phyloP scores from a whole-genome alignment of 176 grass and related monocot species.

The Hordeum vulgare region MorexV3_pseudomolecules_assembly NC_058519.1:650792361-650792860 shows the following conservation, averaged over 20 bases:
- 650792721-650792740: no score
- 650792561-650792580: constrained; percentile 14
- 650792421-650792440: background rate
- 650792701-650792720: background rate
- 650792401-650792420: background rate
- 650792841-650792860: constrained; percentile 32
- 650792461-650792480: background rate
- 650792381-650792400: background rate
- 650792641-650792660: constrained; percentile 19
- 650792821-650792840: constrained; percentile 17
- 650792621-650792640: background rate
- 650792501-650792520: background rate
- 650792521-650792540: background rate
- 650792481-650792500: background rate
- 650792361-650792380: constrained; percentile 22
- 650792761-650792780: background rate
- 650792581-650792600: constrained; percentile 29
- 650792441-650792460: background rate
- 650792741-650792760: constrained; percentile 44
- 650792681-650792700: constrained; percentile 39
- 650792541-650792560: background rate
- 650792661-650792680: background rate
- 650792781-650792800: background rate
- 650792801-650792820: constrained; percentile 34
- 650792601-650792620: constrained; percentile 34